Conservation (phyloP, 306 rosid genomes). For the Sphenostylis stenocarpa region DNA sequence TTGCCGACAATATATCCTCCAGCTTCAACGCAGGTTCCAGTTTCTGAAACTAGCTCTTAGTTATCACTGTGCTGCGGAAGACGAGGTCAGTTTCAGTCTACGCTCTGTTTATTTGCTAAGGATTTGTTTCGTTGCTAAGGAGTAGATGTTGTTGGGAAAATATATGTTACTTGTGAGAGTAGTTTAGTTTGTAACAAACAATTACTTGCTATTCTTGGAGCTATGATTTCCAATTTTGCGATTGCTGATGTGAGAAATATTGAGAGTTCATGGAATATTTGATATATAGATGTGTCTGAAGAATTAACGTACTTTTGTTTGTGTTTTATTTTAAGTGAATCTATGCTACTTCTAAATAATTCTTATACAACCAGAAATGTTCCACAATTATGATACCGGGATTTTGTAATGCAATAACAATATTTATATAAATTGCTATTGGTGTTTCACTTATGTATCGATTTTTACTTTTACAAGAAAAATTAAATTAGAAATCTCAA, state of each 20-base stretch:
- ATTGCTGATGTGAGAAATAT: too few relatives aligned
- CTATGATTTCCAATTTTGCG: neutral
- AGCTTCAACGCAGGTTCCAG: constrained; percentile 60
- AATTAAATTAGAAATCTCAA: neutral
- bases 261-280: too few relatives aligned
- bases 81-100: constrained; percentile 57
- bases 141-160: neutral
- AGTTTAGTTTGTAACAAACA: neutral
- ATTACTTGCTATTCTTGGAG: neutral
- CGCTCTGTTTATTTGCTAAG: neutral
- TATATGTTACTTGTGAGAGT: neutral
- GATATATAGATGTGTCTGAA: too few relatives aligned
- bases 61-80: constrained; percentile 82
- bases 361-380: neutral
- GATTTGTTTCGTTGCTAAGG: constrained; percentile 12
- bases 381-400: neutral
- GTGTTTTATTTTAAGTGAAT: neutral
- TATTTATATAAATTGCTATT: neutral
- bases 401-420: neutral
- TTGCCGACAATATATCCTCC: constrained; percentile 35
- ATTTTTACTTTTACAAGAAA: neutral
- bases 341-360: neutral
- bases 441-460: neutral
- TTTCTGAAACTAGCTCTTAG: constrained; percentile 64
- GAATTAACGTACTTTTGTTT: neutral